Conservation (phyloP, 192 early-diverging fungal species). For the Podila minutissima region DNA sequence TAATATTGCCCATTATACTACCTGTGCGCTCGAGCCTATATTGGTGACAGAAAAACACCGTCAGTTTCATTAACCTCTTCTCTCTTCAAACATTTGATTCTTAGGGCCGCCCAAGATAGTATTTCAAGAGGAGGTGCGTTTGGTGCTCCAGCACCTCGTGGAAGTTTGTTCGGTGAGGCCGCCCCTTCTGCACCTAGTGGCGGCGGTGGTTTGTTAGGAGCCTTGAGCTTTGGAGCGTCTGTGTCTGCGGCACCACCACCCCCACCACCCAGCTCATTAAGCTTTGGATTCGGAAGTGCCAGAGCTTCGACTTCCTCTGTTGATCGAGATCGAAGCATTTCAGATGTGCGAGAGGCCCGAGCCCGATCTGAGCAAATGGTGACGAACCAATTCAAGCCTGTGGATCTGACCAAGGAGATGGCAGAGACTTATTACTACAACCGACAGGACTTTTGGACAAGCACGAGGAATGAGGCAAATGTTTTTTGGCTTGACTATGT, state of each 20-base stretch:
- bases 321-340: background rate
- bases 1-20: constrained; percentile 3
- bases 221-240: background rate
- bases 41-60: too few species aligned
- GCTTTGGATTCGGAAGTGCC: constrained; percentile 1
- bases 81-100: too few species aligned
- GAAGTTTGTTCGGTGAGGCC: background rate
- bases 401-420: constrained; percentile 50
- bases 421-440: constrained; percentile 50
- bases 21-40: too few species aligned
- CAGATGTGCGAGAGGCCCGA: background rate
- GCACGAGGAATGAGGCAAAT: constrained; percentile 9
- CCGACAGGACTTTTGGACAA: background rate
- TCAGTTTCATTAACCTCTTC: too few species aligned
- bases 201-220: background rate
- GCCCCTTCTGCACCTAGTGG: background rate
- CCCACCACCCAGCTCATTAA: background rate
- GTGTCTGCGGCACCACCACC: background rate
- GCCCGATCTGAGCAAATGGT: background rate
- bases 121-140: too few species aligned
- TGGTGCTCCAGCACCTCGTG: background rate
- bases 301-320: background rate
- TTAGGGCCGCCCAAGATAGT: too few species aligned
- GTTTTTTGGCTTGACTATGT: constrained; percentile 61
- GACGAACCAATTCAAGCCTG: constrained; percentile 34